These are phyloP conservation scores for Inga oerstediana DNA, from an alignment of 306 rosid species.

Conservation along the genomic window DNA sequence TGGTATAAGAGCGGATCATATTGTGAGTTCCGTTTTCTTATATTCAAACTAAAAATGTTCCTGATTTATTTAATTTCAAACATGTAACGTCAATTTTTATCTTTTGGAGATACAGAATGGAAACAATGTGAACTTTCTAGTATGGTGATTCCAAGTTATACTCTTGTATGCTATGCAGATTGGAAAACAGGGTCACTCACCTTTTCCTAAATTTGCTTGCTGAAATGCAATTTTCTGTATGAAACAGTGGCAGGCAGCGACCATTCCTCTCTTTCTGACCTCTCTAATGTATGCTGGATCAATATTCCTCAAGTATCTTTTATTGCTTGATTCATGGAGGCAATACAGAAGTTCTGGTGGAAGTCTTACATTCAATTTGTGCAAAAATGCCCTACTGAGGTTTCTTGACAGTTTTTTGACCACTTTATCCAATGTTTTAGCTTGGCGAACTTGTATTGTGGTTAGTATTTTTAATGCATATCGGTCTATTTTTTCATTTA, in stretches of 20 bases:
- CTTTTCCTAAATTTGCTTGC: conserved; percentile 54
- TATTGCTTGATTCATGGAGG: conserved; percentile 58
- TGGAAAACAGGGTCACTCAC: conserved; percentile 47
- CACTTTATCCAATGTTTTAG: conserved; percentile 53
- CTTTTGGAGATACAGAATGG: conserved; percentile 2
- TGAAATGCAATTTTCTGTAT: conserved; percentile 70
- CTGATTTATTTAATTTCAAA: conserved; percentile 2
- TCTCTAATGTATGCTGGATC: conserved; percentile 85
- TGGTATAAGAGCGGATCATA: conserved; percentile 78
- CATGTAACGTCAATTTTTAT: not conserved
- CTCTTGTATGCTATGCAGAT: conserved; percentile 51
- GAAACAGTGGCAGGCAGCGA: conserved; percentile 96
- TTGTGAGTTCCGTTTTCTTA: conserved; percentile 55
- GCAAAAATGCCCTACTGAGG: conserved; percentile 31
- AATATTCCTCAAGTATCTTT: conserved; percentile 58
- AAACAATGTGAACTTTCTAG: conserved; percentile 12
- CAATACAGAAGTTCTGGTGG: conserved; percentile 40
- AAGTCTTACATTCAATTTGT: conserved; percentile 45
- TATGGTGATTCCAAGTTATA: conserved; percentile 47
- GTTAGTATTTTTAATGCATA: conserved; percentile 51
- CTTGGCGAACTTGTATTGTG: conserved; percentile 87
- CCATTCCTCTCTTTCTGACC: conserved; percentile 81
- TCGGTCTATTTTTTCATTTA: not conserved
- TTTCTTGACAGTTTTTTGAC: conserved; percentile 40
- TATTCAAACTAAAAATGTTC: not conserved